A percentile compares a stretch with the other conserved stretches of the same genome.
phyloP scores from a whole-genome alignment of 345 rosid species.

The Acer campestre region DNA sequence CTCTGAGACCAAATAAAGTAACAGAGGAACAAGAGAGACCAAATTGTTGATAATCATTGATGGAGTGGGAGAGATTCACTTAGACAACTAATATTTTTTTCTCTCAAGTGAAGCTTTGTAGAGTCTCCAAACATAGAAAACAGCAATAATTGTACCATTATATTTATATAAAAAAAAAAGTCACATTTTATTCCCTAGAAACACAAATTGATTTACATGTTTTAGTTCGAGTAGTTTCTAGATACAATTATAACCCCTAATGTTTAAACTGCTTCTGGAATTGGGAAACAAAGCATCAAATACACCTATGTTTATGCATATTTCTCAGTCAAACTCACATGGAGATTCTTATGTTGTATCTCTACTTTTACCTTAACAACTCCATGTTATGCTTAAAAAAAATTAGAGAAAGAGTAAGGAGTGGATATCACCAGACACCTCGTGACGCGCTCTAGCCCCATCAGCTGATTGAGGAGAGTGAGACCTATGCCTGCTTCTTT shows the following conservation, averaged over 20 bases:
- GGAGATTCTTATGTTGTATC: background rate
- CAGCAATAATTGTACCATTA: background rate
- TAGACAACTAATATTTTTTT: background rate
- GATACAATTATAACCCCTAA: background rate
- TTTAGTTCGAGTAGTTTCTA: background rate
- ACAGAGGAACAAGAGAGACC: background rate
- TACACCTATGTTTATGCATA: background rate
- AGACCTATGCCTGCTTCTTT: conserved; percentile 60
- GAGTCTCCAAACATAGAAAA: background rate
- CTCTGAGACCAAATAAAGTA: background rate
- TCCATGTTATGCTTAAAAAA: background rate
- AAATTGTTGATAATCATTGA: background rate
- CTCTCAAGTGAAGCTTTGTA: background rate
- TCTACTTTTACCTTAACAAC: background rate
- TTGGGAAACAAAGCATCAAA: background rate
- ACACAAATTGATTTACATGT: background rate
- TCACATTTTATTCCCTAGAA: background rate
- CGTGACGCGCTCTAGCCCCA: conserved; percentile 49
- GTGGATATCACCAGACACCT: conserved; percentile 65
- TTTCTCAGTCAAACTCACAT: background rate
- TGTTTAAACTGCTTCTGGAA: background rate
- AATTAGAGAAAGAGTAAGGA: conserved; percentile 15
- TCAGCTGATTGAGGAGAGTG: conserved; percentile 47
- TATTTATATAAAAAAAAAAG: background rate
- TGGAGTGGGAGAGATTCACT: background rate